Percentiles rank a stretch among this genome's conserved stretches.
These are phyloP conservation scores for Chrysanthemum seticuspe DNA, from an alignment of 129 eudicot genomes.

Conservation along the genomic window DNA sequence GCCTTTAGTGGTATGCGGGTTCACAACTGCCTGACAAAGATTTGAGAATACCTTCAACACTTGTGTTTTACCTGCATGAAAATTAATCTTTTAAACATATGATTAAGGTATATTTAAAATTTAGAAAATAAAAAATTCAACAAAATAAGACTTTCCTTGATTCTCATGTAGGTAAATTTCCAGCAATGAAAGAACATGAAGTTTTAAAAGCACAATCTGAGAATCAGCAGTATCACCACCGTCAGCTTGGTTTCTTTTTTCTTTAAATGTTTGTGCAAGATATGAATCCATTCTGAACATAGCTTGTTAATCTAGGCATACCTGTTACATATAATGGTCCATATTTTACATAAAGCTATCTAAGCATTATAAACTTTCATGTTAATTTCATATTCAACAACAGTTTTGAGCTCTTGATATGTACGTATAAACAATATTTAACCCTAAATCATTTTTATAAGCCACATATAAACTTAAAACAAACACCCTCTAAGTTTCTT, in stretches of 20 bases:
- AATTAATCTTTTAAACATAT: slow-evolving; percentile 8
- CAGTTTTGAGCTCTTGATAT: too few relatives aligned
- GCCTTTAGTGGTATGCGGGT: too few relatives aligned
- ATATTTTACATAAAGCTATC: too few relatives aligned
- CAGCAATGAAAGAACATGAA: slow-evolving; percentile 85
- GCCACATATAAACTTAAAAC: too few relatives aligned
- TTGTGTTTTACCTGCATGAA: slow-evolving; percentile 59
- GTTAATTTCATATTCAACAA: too few relatives aligned
- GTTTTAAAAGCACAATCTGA: slow-evolving; percentile 94
- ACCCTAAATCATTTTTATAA: too few relatives aligned
- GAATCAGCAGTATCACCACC: slow-evolving; percentile 85
- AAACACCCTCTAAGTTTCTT: too few relatives aligned
- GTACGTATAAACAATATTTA: too few relatives aligned
- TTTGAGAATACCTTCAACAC: slow-evolving; percentile 67
- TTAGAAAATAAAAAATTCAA: not conserved
- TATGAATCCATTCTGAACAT: slow-evolving; percentile 94
- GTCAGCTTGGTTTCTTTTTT: slow-evolving; percentile 74
- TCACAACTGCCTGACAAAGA: too few relatives aligned
- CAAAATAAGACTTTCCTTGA: slow-evolving; percentile 52
- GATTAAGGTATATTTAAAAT: not conserved
- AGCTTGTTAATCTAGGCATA: too few relatives aligned
- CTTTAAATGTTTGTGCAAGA: slow-evolving; percentile 73
- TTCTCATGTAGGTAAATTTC: slow-evolving; percentile 87
- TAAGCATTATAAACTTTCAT: too few relatives aligned
- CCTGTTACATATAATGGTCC: too few relatives aligned